A percentile compares a stretch with the other conserved stretches of the same genome.
These are phyloP conservation scores for Xylaria scruposa DNA, from an alignment of 495 filamentous ascomycete species.

Conservation along the genomic window DNA sequence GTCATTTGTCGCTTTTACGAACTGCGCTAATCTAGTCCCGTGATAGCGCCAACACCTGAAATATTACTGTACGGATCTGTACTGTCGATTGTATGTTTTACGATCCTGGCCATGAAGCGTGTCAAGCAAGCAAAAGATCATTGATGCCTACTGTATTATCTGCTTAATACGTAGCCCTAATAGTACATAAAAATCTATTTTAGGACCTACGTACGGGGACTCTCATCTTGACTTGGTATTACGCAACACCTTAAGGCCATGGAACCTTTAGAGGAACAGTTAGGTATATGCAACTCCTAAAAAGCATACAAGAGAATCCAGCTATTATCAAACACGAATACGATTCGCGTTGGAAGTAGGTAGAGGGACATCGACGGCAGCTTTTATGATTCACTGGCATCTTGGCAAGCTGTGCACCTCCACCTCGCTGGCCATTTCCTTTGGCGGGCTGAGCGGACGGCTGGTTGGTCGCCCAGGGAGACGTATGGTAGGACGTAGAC, in stretches of 20 bases:
- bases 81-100: no score
- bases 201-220: neutral
- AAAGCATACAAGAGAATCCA: neutral
- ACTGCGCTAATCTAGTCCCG: neutral
- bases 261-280: neutral
- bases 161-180: neutral
- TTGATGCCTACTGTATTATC: neutral
- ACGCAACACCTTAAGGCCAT: neutral
- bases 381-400: neutral
- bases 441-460: neutral
- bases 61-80: no score
- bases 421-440: neutral
- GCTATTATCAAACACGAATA: neutral
- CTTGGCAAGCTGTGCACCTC: neutral
- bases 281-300: neutral
- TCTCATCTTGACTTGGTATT: neutral
- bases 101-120: neutral
- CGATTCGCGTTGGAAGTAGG: neutral
- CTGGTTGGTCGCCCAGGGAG: neutral
- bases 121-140: neutral
- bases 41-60: neutral
- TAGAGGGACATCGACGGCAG: neutral
- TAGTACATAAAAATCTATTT: neutral
- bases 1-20: conserved; percentile 8
- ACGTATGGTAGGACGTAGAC: neutral